These are phyloP conservation scores for Penstemon eatonii DNA, from an alignment of 257 asterid genomes.

Conservation along the genomic window DNA sequence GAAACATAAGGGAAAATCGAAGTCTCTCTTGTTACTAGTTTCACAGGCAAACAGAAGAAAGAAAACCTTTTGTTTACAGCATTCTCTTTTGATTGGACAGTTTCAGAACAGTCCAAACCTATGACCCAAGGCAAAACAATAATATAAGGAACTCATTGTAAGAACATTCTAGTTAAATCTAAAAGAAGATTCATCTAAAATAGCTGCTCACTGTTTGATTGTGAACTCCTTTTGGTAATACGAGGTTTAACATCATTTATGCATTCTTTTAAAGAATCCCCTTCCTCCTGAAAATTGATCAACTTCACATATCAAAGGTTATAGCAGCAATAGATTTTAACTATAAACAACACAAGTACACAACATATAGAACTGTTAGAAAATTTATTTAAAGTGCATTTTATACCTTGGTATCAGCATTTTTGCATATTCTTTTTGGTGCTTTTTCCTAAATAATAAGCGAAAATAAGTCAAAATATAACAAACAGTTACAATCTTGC, in stretches of 20 bases:
- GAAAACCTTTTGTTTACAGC: conserved; percentile 50
- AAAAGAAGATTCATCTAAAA: conserved; percentile 4
- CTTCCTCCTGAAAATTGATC: too few species aligned
- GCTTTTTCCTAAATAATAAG: conserved; percentile 40
- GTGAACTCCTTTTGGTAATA: conserved; percentile 33
- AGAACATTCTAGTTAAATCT: neutral
- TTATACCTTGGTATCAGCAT: conserved; percentile 48
- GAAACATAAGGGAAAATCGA: neutral
- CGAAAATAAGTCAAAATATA: conserved; percentile 2
- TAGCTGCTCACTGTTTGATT: conserved; percentile 46
- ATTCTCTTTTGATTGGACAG: conserved; percentile 35
- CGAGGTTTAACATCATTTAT: conserved; percentile 34
- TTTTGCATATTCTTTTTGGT: conserved; percentile 22
- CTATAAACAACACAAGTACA: conserved; percentile 7
- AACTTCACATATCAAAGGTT: too few species aligned
- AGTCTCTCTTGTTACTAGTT: neutral
- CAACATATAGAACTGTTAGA: neutral
- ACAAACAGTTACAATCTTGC: neutral
- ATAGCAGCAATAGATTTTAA: neutral
- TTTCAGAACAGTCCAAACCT: conserved; percentile 45
- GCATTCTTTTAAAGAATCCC: conserved; percentile 30
- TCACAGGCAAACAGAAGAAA: conserved; percentile 14
- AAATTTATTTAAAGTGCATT: conserved; percentile 5
- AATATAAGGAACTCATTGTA: neutral
- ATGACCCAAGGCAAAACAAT: conserved; percentile 15